A percentile compares a stretch with the other conserved stretches of the same genome.
Conservation (phyloP, 108 stramenopile species). For the Seminavis robusta region DNA sequence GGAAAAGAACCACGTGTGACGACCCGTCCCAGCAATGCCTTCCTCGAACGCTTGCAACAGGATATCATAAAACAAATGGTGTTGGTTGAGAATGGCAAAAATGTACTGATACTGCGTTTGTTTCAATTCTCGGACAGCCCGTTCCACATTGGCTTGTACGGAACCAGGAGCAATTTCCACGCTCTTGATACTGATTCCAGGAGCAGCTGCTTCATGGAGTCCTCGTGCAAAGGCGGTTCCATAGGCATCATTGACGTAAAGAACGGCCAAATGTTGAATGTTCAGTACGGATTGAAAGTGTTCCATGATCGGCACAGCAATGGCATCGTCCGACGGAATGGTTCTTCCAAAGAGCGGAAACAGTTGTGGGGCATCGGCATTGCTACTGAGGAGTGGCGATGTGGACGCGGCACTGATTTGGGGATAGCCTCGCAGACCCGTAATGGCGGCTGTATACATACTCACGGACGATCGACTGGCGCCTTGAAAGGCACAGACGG, state of each 20-base stretch:
- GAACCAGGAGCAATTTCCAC: not conserved
- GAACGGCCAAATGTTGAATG: conserved; percentile 27
- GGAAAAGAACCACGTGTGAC: conserved; percentile 25
- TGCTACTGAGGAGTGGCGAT: conserved; percentile 19
- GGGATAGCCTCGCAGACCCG: conserved; percentile 46
- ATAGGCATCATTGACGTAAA: conserved; percentile 45
- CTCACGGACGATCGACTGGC: conserved; percentile 20
- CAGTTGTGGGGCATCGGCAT: not conserved
- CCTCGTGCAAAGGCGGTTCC: conserved; percentile 43
- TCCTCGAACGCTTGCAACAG: conserved; percentile 24
- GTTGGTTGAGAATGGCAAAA: not conserved
- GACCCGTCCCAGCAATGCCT: conserved; percentile 32
- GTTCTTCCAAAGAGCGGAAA: conserved; percentile 35
- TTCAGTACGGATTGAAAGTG: conserved; percentile 9
- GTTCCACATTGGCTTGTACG: not conserved
- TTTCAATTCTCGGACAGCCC: not conserved
- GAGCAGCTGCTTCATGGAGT: conserved; percentile 23
- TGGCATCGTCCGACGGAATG: conserved; percentile 31
- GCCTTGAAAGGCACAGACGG: conserved; percentile 51
- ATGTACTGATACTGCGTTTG: not conserved
- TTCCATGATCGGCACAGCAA: conserved; percentile 17
- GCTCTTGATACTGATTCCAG: conserved; percentile 16
- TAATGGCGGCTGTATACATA: conserved; percentile 32
- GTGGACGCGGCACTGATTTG: conserved; percentile 34
- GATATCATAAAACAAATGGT: not conserved